Evolutionary conservation across 1,284 basidiomycete species (phyloP).

Genomic region (Sparassis latifolia): DNA sequence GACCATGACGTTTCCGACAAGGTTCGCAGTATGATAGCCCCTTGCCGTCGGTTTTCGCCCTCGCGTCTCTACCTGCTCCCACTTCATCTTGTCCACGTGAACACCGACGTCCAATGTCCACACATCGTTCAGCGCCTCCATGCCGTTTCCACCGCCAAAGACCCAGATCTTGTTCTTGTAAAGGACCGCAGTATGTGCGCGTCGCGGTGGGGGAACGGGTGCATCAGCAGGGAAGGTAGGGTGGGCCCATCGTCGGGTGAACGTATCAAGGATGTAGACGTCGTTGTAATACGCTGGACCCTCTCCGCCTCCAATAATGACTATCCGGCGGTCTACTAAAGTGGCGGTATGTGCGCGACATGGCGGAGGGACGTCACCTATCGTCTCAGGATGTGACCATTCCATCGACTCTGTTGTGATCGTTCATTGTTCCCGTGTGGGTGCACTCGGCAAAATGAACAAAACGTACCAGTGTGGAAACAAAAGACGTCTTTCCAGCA

Average conservation of each 20-base stretch:
- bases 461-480: constrained; percentile 74
- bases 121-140: constrained; percentile 83
- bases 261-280: constrained; percentile 80
- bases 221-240: constrained; percentile 35
- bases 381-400: constrained; percentile 74
- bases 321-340: constrained; percentile 73
- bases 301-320: constrained; percentile 85
- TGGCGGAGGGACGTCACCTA: constrained; percentile 73
- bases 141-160: constrained; percentile 90
- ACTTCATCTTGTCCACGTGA: constrained; percentile 45
- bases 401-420: constrained; percentile 72
- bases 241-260: constrained; percentile 59
- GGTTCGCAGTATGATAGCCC: constrained; percentile 88
- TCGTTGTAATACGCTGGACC: constrained; percentile 71
- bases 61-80: constrained; percentile 53
- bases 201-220: constrained; percentile 53
- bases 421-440: not conserved
- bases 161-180: constrained; percentile 75
- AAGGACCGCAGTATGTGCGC: constrained; percentile 83
- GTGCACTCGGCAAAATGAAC: not conserved
- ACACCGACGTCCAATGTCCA: constrained; percentile 74
- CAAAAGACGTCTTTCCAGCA: constrained; percentile 77
- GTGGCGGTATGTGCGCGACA: constrained; percentile 88
- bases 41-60: constrained; percentile 56
- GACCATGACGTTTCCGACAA: constrained; percentile 81